These are phyloP conservation scores for Cynara cardunculus DNA, from an alignment of 129 eudicot genomes.

Conservation along the genomic window DNA sequence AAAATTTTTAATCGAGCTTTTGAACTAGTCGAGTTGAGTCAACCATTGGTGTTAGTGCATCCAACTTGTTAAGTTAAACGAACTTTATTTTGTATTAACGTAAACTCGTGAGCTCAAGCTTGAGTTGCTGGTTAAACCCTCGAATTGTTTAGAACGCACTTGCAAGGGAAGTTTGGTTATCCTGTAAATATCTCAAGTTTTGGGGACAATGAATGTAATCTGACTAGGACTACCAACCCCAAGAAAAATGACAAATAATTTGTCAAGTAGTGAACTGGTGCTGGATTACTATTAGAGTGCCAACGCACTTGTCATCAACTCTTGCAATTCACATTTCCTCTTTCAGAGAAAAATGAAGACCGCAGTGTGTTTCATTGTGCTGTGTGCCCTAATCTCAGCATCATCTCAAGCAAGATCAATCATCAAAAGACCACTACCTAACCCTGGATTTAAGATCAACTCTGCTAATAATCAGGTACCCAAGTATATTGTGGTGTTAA, in stretches of 20 bases:
- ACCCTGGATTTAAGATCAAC: slow-evolving; percentile 49
- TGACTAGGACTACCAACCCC: neutral
- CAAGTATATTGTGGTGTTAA: neutral
- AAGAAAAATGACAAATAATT: neutral
- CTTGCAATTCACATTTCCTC: neutral
- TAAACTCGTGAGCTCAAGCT: neutral
- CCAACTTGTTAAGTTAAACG: neutral
- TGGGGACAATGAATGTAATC: neutral
- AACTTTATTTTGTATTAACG: neutral
- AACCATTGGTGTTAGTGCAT: neutral
- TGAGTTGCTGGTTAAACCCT: neutral
- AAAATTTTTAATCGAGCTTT: neutral
- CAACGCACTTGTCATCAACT: slow-evolving; percentile 21
- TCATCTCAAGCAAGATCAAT: slow-evolving; percentile 43
- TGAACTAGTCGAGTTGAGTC: neutral
- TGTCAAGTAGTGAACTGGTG: slow-evolving; percentile 19
- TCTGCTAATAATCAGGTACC: slow-evolving; percentile 39
- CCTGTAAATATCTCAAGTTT: neutral
- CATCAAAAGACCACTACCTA: slow-evolving; percentile 31
- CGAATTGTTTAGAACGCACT: neutral
- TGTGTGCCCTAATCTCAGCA: slow-evolving; percentile 24
- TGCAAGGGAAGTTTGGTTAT: neutral
- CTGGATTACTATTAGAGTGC: slow-evolving; percentile 4
- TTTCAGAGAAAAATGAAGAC: slow-evolving; percentile 15
- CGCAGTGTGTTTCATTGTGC: slow-evolving; percentile 18